Conservation (phyloP, 1,284 basidiomycete species). For the Ustilago bromivora region DNA sequence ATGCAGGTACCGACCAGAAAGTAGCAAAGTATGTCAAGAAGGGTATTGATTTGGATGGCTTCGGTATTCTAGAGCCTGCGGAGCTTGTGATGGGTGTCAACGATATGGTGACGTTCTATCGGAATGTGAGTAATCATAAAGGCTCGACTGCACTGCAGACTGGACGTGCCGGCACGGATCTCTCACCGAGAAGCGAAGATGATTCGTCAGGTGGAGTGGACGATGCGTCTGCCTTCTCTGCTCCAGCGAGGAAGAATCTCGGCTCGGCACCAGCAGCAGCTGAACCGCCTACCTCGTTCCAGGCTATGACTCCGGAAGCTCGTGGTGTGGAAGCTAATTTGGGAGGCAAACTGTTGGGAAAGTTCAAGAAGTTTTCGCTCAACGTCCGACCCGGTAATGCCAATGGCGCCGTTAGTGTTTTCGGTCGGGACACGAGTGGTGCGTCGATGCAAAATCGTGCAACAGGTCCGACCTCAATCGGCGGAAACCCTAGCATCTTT, state of each 20-base stretch:
- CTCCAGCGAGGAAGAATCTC: conserved; percentile 17
- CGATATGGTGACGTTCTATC: conserved; percentile 44
- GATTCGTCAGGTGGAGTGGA: conserved; percentile 31
- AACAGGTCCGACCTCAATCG: not conserved
- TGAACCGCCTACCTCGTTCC: conserved; percentile 59
- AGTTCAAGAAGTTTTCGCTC: conserved; percentile 56
- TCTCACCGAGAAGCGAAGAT: conserved; percentile 23
- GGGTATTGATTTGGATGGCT: conserved; percentile 72
- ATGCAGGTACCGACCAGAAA: conserved; percentile 93
- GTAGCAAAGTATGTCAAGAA: conserved; percentile 89
- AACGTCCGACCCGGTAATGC: conserved; percentile 24
- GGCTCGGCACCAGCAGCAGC: conserved; percentile 9
- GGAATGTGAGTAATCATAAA: conserved; percentile 6
- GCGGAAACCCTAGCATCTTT: conserved; percentile 14
- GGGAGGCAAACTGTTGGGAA: conserved; percentile 57
- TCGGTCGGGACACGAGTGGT: conserved; percentile 14
- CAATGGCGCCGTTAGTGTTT: conserved; percentile 6
- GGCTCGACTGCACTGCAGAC: conserved; percentile 19
- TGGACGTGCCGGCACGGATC: conserved; percentile 9
- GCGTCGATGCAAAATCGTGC: not conserved
- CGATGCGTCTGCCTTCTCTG: conserved; percentile 35
- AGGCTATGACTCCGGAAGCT: conserved; percentile 63
- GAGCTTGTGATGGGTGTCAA: conserved; percentile 58
- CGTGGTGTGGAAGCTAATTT: conserved; percentile 43
- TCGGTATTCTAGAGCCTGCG: conserved; percentile 69